phyloP scores from a whole-genome alignment of 1,284 basidiomycete genomes.

The Polyporus tsugae region DNA sequence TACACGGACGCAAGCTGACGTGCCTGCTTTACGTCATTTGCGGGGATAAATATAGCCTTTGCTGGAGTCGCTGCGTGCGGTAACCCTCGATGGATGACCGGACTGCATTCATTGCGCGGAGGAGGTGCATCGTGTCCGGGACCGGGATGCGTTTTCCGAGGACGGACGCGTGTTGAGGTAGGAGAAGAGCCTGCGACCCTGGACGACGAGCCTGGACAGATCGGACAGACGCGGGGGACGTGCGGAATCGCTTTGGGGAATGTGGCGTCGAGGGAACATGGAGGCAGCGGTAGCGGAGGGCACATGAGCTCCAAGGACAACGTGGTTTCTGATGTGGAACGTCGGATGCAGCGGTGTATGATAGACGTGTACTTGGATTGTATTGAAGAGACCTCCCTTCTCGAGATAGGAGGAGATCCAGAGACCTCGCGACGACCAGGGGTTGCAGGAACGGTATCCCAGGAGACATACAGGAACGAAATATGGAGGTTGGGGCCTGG shows the following conservation, averaged over 20 bases:
- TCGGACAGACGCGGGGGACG: neutral
- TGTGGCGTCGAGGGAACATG: conserved; percentile 22
- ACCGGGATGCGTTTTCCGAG: conserved; percentile 4
- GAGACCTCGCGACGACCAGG: neutral
- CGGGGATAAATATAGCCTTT: conserved; percentile 16
- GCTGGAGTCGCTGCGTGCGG: conserved; percentile 22
- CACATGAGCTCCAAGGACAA: conserved; percentile 29
- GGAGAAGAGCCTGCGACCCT: conserved; percentile 9
- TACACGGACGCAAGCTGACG: conserved; percentile 4
- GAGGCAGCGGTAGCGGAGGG: conserved; percentile 18
- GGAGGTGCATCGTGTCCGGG: neutral
- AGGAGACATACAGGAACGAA: neutral
- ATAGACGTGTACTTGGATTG: conserved; percentile 16
- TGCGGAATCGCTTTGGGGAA: conserved; percentile 10
- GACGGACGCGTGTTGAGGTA: neutral
- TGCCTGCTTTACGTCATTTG: neutral
- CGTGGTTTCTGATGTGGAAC: conserved; percentile 32
- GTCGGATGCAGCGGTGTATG: conserved; percentile 14
- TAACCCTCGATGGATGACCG: conserved; percentile 22
- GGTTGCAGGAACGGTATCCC: neutral
- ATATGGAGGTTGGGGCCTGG: neutral
- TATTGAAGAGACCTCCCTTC: neutral
- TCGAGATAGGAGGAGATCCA: neutral
- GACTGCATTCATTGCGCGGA: conserved; percentile 3
- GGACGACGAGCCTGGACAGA: conserved; percentile 2